Evolutionary conservation across 306 rosid species (phyloP).

Genomic region (Dicorynia guianensis): DNA sequence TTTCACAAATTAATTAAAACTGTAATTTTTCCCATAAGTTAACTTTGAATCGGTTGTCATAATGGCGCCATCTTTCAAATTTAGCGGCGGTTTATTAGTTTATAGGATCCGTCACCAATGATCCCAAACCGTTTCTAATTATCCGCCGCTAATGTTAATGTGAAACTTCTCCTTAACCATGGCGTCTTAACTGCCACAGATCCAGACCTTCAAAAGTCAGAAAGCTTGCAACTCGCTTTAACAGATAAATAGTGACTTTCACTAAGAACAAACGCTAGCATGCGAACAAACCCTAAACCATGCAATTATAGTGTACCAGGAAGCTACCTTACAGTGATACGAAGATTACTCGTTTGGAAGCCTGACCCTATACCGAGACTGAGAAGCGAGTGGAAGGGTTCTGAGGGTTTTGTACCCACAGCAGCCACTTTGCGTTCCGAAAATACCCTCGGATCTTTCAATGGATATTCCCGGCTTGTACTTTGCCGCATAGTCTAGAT

Average conservation of each 20-base stretch:
- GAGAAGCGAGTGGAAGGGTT: conserved; percentile 33
- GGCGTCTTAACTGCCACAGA: conserved; percentile 16
- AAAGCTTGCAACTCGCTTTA: background rate
- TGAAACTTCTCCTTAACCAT: conserved; percentile 57
- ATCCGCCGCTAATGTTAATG: too few species aligned
- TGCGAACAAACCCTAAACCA: background rate
- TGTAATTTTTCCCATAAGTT: too few species aligned
- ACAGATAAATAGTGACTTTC: too few species aligned
- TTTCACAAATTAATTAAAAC: too few species aligned
- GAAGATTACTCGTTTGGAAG: conserved; percentile 22
- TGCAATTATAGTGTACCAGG: background rate
- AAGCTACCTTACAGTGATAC: background rate
- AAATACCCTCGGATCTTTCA: background rate
- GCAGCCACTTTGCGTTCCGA: background rate
- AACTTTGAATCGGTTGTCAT: too few species aligned
- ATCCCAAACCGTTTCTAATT: too few species aligned
- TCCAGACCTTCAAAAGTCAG: background rate
- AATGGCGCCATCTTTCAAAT: too few species aligned
- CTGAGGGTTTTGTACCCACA: background rate
- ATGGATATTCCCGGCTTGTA: background rate
- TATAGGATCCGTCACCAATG: too few species aligned
- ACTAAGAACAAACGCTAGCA: background rate
- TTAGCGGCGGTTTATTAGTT: too few species aligned
- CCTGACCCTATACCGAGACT: conserved; percentile 27
- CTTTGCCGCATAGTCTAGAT: background rate